Percentiles rank a stretch among this genome's conserved stretches.
phyloP scores from a whole-genome alignment of 2,329 filamentous ascomycete genomes.

The Hypoxylon sp. region DNA sequence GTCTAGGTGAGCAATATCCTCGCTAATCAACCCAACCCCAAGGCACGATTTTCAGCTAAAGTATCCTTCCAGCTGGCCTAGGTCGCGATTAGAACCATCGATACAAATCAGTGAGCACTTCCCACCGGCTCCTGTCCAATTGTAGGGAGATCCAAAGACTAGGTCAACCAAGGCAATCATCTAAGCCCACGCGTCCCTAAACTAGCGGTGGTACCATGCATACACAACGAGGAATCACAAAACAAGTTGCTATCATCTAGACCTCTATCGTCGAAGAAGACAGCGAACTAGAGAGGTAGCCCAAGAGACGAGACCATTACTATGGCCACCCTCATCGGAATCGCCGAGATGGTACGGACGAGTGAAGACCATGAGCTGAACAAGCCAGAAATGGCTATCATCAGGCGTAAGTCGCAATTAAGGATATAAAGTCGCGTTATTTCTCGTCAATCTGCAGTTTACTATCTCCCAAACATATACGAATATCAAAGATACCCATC shows the following conservation, averaged over 20 bases:
- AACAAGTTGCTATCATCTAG: background rate
- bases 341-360: constrained; percentile 4
- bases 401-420: background rate
- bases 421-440: constrained; percentile 5
- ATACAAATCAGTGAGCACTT: background rate
- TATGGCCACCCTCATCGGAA: background rate
- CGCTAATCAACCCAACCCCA: background rate
- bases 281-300: background rate
- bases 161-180: background rate
- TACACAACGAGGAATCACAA: background rate
- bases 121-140: constrained; percentile 7
- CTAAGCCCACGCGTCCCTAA: constrained; percentile 5
- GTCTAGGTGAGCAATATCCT: background rate
- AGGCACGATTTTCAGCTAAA: background rate
- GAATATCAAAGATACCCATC: constrained; percentile 11
- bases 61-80: constrained; percentile 11
- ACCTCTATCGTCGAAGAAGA: background rate
- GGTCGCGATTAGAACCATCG: background rate
- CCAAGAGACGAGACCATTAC: constrained; percentile 2
- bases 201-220: constrained; percentile 14
- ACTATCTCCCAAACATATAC: constrained; percentile 1
- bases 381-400: background rate
- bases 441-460: background rate
- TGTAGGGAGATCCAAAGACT: background rate
- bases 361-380: background rate